phyloP scores from a whole-genome alignment of 2,329 filamentous ascomycete species.

The Ascochyta fabae region DNA sequence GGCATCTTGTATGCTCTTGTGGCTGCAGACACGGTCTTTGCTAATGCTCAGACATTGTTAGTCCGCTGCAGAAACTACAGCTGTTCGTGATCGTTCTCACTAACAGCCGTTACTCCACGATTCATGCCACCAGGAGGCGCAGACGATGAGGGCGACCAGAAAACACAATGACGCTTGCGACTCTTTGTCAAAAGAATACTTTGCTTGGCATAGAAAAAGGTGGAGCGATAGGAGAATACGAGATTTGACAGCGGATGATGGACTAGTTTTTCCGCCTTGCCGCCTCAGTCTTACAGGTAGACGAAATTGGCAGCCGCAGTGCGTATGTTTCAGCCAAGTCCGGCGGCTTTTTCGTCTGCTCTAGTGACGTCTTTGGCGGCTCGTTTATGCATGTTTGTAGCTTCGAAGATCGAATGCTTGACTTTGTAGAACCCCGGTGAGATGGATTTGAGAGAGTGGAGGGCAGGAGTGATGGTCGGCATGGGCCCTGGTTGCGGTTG shows the following conservation, averaged over 20 bases:
- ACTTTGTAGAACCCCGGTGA: background rate
- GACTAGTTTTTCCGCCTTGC: slow-evolving; percentile 17
- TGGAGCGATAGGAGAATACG: slow-evolving; percentile 11
- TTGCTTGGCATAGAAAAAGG: slow-evolving; percentile 1
- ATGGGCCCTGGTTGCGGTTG: slow-evolving; percentile 1
- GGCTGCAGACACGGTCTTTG: background rate
- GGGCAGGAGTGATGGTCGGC: background rate
- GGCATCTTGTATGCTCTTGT: background rate
- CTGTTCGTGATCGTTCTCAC: background rate
- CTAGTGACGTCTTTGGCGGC: background rate
- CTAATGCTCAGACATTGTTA: too few relatives aligned
- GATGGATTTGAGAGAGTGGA: background rate
- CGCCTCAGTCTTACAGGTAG: slow-evolving; percentile 8
- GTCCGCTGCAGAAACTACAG: background rate
- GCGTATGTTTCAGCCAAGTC: slow-evolving; percentile 16
- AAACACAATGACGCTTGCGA: slow-evolving; percentile 9
- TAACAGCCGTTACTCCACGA: background rate
- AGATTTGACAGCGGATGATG: slow-evolving; percentile 15
- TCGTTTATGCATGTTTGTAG: background rate
- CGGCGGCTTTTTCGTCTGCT: slow-evolving; percentile 2
- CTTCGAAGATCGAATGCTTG: background rate
- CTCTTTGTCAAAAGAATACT: slow-evolving; percentile 1
- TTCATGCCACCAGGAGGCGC: slow-evolving; percentile 3
- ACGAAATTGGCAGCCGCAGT: slow-evolving; percentile 19
- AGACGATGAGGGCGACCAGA: slow-evolving; percentile 11